phyloP scores from a whole-genome alignment of 129 eudicot genomes.

The Lactuca saligna region DNA sequence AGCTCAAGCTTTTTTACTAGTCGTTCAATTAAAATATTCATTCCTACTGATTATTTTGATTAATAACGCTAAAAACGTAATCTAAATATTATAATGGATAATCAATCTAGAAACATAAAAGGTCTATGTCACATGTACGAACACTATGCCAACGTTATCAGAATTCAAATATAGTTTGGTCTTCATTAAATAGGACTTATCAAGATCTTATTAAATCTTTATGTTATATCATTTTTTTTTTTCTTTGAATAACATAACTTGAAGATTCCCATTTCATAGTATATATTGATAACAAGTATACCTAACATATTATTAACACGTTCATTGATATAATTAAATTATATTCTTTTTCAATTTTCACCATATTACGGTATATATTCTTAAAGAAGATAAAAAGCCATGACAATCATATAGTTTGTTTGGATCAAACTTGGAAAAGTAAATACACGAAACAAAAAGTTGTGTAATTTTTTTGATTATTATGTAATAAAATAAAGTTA shows the following conservation, averaged over 20 bases:
- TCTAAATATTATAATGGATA: too few species aligned
- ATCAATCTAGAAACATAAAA: constrained; percentile 13
- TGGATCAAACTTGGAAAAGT: background rate
- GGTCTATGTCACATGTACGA: background rate
- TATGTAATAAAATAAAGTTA: background rate
- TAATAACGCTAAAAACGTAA: too few species aligned
- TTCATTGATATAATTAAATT: background rate
- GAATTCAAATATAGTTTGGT: background rate
- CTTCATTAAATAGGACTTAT: background rate
- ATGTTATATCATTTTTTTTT: background rate
- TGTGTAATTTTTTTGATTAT: background rate
- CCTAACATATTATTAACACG: background rate
- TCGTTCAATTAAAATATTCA: too few species aligned
- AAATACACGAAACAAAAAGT: background rate
- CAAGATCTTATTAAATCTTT: background rate
- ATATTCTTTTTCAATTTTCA: too few species aligned
- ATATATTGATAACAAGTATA: background rate
- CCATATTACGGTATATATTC: too few species aligned
- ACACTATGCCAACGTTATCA: background rate
- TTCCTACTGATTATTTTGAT: too few species aligned
- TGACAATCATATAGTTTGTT: background rate
- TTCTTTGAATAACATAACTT: background rate
- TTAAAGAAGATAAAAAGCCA: too few species aligned
- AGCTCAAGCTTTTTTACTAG: too few species aligned
- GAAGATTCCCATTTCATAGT: background rate